Evolutionary conservation across 2,329 filamentous ascomycete species (phyloP), one percentile per base, ranked within the genome.

Genomic region (Lachnellula arida): DNA sequence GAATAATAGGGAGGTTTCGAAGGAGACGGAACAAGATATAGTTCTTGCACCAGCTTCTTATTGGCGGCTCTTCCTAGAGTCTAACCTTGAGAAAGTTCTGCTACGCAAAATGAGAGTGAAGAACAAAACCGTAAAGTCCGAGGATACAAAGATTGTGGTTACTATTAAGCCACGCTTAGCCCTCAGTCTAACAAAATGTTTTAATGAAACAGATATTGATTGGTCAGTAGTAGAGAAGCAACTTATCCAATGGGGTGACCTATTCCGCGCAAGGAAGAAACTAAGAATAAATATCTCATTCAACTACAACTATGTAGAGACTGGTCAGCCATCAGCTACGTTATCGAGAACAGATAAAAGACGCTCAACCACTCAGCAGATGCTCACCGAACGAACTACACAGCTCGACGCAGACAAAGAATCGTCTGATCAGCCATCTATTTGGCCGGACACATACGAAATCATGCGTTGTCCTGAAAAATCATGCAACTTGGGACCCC

Each of bases 281-380:
- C 35, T 58, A 7, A 58, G 37, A 54, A 23, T 58, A 43, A 39
- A 50, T 17, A 54, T 58, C 39, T 58, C 43, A 48, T 58, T 54
- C 25, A 58, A 58, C 37, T 58, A 54, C 37, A 58, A 58, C 32
- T 58, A 54, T 46, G 48, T 55, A 28, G 52, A 58, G 51, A 58
- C 55, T 34, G 39, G 53, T 49, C 51, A 48, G 43, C 42, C 37
- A 28, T 40, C 34, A 22, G 37, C 48, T 25, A 52, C 50, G 40
- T 58, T n/a, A n/a, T n/a, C n/a, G n/a, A n/a, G n/a, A n/a, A n/a
- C 51, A 51, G 43, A 54, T 54, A 46, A 58, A 55, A 58, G 52
- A 37, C 40, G 52, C 48, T 58, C 55, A 35, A 46, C 52, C 19
- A 58, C 55, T 23, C 40, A 55, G 25, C 55, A 35, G 40, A 49